phyloP scores from a whole-genome alignment of 306 rosid species.

The Hylodesmum podocarpum region DNA sequence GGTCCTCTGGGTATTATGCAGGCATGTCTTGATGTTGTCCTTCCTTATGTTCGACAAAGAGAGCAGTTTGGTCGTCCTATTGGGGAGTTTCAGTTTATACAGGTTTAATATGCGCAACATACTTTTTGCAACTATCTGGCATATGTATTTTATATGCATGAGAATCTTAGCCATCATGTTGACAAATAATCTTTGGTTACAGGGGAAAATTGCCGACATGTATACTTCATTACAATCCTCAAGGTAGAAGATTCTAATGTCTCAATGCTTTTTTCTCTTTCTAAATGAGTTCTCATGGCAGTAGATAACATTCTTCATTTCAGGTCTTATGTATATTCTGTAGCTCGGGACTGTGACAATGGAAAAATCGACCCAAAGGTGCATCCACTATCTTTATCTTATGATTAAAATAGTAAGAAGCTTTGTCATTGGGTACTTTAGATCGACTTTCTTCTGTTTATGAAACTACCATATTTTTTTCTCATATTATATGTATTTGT shows the following conservation, averaged over 20 bases:
- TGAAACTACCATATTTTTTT: not conserved
- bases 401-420: not conserved
- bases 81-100: constrained; percentile 96
- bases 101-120: constrained; percentile 50
- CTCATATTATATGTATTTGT: not conserved
- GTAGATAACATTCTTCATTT: constrained; percentile 30
- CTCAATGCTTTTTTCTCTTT: constrained; percentile 6
- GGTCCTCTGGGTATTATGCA: constrained; percentile 98
- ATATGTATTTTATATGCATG: not conserved
- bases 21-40: constrained; percentile 83
- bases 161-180: constrained; percentile 18
- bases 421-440: not conserved
- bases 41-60: constrained; percentile 90
- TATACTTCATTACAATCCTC: constrained; percentile 92
- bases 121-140: not conserved
- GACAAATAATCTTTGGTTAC: constrained; percentile 33
- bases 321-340: constrained; percentile 95
- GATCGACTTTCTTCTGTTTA: not conserved
- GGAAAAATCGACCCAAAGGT: constrained; percentile 87
- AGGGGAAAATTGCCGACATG: constrained; percentile 96
- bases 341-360: constrained; percentile 92
- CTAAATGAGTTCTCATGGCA: constrained; percentile 1
- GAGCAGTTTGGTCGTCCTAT: constrained; percentile 97
- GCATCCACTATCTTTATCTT: constrained; percentile 18
- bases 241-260: constrained; percentile 51